phyloP scores from a whole-genome alignment of 2,329 filamentous ascomycete genomes.

The Aspergillus proliferans region DNA sequence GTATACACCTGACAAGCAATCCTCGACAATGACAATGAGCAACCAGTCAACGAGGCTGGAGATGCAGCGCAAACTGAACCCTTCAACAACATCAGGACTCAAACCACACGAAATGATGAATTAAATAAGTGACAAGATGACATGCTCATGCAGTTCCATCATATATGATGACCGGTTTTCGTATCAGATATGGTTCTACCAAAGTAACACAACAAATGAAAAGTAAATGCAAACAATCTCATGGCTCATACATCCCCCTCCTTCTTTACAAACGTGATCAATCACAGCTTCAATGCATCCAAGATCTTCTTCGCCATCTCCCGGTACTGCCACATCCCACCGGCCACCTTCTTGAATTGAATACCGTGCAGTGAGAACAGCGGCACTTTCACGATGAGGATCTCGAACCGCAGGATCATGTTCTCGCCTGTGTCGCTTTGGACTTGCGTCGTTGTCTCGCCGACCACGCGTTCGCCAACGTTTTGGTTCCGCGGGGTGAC shows the following conservation, averaged over 20 bases:
- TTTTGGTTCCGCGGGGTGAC: constrained; percentile 43
- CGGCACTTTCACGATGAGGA: constrained; percentile 95
- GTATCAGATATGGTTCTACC: no score
- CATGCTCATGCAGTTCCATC: no score
- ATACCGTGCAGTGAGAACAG: constrained; percentile 88
- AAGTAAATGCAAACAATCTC: neutral
- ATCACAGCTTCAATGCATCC: constrained; percentile 71
- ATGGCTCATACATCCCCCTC: neutral
- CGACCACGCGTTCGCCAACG: constrained; percentile 57
- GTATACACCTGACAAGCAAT: no score
- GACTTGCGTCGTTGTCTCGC: constrained; percentile 86
- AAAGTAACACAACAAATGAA: no score
- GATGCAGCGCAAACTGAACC: no score
- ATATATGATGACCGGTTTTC: no score
- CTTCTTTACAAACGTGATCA: neutral
- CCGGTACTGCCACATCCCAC: constrained; percentile 98
- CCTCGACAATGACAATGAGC: no score
- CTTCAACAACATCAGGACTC: no score
- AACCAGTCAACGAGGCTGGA: no score
- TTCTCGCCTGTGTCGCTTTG: constrained; percentile 81
- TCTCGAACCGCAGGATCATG: constrained; percentile 85
- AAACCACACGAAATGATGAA: no score
- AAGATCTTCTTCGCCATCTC: constrained; percentile 96
- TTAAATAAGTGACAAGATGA: no score
- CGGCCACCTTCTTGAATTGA: constrained; percentile 93